phyloP scores from a whole-genome alignment of 371 early-diverging fungal species.

The Apophysomyces trapeziformis region DNA sequence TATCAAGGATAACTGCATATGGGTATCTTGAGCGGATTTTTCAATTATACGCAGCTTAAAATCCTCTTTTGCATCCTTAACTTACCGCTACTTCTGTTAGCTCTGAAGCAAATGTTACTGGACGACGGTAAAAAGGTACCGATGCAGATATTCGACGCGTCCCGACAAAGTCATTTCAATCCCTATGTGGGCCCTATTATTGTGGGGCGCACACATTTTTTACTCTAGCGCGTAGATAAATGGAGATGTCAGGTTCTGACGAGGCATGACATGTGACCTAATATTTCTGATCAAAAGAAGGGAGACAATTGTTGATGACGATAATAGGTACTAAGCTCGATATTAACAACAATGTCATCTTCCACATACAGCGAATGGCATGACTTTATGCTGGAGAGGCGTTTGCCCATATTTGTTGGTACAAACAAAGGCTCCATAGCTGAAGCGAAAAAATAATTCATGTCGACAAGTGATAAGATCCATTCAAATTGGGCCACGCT shows the following conservation, averaged over 20 bases:
- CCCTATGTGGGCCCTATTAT: conserved; percentile 96
- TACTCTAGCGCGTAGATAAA: conserved; percentile 97
- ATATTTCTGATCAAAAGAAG: conserved; percentile 18
- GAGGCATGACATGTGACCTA: not conserved
- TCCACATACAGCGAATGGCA: conserved; percentile 88
- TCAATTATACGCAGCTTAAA: too few relatives aligned
- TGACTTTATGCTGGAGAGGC: conserved; percentile 36
- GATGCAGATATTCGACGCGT: conserved; percentile 88
- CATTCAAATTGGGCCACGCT: not conserved
- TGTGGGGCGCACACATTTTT: conserved; percentile 99
- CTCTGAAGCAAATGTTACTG: conserved; percentile 85
- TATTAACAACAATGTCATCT: not conserved
- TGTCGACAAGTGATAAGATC: conserved; percentile 2
- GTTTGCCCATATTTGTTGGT: conserved; percentile 64
- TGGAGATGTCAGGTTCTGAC: not conserved
- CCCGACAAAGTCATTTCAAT: conserved; percentile 97
- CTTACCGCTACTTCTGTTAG: conserved; percentile 49
- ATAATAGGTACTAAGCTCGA: conserved; percentile 26
- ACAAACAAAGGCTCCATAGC: conserved; percentile 55
- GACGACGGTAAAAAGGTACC: conserved; percentile 78
- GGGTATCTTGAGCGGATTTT: too few relatives aligned
- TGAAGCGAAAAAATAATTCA: conserved; percentile 35
- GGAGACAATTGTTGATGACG: conserved; percentile 29
- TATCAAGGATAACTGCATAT: too few relatives aligned
- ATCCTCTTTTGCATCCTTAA: too few relatives aligned